Evolutionary conservation across 208 protist species (phyloP), one percentile per base, ranked within the genome.

Genomic region (Strigomonas culicis): DNA sequence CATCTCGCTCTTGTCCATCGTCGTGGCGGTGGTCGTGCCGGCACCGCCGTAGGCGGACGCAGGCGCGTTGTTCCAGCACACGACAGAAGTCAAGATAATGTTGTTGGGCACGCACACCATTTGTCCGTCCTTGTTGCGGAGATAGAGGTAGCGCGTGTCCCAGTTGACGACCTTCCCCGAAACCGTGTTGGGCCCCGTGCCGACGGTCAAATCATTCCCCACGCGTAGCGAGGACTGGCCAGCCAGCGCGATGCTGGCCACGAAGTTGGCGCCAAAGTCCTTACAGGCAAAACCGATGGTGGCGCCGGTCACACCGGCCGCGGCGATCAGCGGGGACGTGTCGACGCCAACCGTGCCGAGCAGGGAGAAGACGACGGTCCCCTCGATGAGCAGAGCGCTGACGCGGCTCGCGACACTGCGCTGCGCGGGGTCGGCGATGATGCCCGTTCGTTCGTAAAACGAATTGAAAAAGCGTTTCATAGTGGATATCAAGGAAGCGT

Each of bases 391-490:
- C 17, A 90, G 13, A 0, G 86, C 68, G 31, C 67, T 79, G 4
- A 92, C 86, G 1, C 70, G 73, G 56, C 84, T 88, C 17, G 83
- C 81, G n/a, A 93, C 73, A 55, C 74, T 87, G 43, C 84, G 84
- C 66, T 92, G 81, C 17, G 74, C 88, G 4, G 82, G 53, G 68
- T 95, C 83, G 17, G 62, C 68, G 55, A 94, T 74, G 28, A 94
- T 68, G 17, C 83, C 83, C 22, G 85, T 92, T 0, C 22, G 63
- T 41, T 66, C 52, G 53, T 88, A 94, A 22, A 94, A 72, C n/a
- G 63, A 68, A 66, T 92, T 70, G 76, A 94, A 92, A 61, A 90
- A 68, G n/a, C 85, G 80, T 70, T 90, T 88, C 84, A 94, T 92
- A 17, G 11, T 24, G 4, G 4, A 39, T 39, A 39, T n/a, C n/a